Percentiles rank a stretch among this genome's conserved stretches.
Evolutionary conservation across 1,284 basidiomycete species (phyloP).

Genomic region (Exobasidium cylindrosporum): DNA sequence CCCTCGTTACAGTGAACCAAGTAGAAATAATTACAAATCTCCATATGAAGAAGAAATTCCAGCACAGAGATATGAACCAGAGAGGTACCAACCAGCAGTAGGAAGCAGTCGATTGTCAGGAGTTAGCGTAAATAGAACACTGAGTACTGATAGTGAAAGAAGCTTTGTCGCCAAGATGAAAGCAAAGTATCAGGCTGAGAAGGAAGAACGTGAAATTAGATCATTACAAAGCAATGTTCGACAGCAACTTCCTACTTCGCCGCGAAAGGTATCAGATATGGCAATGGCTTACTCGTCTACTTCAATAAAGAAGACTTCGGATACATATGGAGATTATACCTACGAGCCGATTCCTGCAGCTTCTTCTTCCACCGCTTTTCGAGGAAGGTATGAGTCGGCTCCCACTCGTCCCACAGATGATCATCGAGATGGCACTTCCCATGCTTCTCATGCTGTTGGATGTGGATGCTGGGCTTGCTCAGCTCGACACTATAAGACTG

Average conservation of each 20-base stretch:
- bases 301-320: constrained; percentile 10
- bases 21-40: constrained; percentile 15
- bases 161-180: constrained; percentile 52
- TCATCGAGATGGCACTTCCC: background rate
- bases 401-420: background rate
- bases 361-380: background rate
- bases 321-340: background rate
- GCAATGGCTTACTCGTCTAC: constrained; percentile 20
- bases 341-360: constrained; percentile 3
- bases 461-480: constrained; percentile 45
- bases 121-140: constrained; percentile 32
- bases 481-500: constrained; percentile 26
- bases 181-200: constrained; percentile 46
- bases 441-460: constrained; percentile 35
- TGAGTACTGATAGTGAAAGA: constrained; percentile 44
- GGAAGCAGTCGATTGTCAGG: constrained; percentile 33
- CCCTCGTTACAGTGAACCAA: constrained; percentile 18
- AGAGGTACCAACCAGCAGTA: constrained; percentile 37
- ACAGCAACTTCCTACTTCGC: constrained; percentile 15
- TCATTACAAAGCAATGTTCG: constrained; percentile 7
- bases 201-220: constrained; percentile 27
- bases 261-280: constrained; percentile 3
- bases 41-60: constrained; percentile 12
- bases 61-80: constrained; percentile 18
- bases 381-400: constrained; percentile 4